Base-by-base conservation (phyloP, 2,329 filamentous ascomycete species). In the Mycosphaerella sp. region DNA sequence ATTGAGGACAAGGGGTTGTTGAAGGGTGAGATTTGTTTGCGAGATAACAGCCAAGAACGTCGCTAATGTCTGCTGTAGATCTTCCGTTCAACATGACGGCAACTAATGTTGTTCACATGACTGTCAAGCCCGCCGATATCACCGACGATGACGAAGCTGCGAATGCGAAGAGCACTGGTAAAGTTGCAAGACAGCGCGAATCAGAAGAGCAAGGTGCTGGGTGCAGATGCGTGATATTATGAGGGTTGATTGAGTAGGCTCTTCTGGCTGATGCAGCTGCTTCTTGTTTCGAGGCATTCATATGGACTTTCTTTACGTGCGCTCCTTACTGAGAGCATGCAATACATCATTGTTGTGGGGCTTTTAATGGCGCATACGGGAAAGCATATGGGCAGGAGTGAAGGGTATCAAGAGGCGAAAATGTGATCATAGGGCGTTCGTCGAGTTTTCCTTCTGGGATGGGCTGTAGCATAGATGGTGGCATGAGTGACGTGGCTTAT, bases 41-140 rank as follows among this genome's bases (percentile, higher is more conserved):
- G 10, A 34, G 30, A 12, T 4, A 34, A 4, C 30, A 34, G 30
- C 13, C 4, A 34, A 12, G 10, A 8, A 34, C 5, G 30, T 34
- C 13, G n/a, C 41, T 28, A 14, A 28, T 27, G 5, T 39, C 13
- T 9, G n/a, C 14, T n/a, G 44, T 17, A 14, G 44, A 32, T 12
- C 90, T 87, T 64, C 85, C 82, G 55, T 89, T 94, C 65, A 86
- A 81, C 64, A 76, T 77, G 27, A 84, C 89, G 56, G 75, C 78
- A 9, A 81, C 87, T 6, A 95, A 95, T 60, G 87, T 95, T 25
- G 83, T 95, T n/a, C 89, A 95, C 70, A 95, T 95, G 89, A 91
- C 87, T 5, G 83, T 95, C 61, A 86, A 87, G 61, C 89, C 89
- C 2, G 85, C 89, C 65, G 88, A 95, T 65, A 79, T 86, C 35